Conservation (phyloP, 2,329 filamentous ascomycete species). For the Lachnum nothofagi region DNA sequence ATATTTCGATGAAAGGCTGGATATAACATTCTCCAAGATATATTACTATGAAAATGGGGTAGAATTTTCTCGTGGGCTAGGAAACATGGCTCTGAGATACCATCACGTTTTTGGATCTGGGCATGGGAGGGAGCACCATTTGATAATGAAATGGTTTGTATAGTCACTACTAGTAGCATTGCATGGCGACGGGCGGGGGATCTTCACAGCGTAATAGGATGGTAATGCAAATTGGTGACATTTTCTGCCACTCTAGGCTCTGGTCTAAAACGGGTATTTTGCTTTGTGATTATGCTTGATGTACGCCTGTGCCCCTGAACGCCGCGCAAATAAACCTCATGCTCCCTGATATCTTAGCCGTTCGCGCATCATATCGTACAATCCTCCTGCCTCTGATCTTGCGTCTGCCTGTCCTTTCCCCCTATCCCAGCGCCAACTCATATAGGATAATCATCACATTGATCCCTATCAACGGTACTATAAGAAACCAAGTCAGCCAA, state of each 20-base stretch:
- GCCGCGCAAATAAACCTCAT: slow-evolving; percentile 10
- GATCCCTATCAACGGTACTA: slow-evolving; percentile 79
- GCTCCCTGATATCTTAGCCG: not conserved
- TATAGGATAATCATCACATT: slow-evolving; percentile 81
- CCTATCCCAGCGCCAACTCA: slow-evolving; percentile 66
- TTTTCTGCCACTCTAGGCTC: not conserved
- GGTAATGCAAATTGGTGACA: not conserved
- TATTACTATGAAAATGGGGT: not conserved
- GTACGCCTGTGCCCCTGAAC: too few species aligned
- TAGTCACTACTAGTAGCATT: slow-evolving; percentile 2
- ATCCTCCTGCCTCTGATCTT: not conserved
- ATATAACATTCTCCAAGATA: not conserved
- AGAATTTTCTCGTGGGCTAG: not conserved
- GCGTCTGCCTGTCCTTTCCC: not conserved
- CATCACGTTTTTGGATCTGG: not conserved
- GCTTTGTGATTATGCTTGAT: not conserved
- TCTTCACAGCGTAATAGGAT: not conserved
- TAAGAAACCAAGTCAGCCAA: slow-evolving; percentile 3
- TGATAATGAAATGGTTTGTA: slow-evolving; percentile 3
- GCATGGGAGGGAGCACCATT: not conserved
- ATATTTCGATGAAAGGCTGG: slow-evolving; percentile 4
- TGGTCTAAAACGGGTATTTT: not conserved
- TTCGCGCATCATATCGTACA: slow-evolving; percentile 1
- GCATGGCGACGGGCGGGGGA: slow-evolving; percentile 1
- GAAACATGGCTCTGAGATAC: slow-evolving; percentile 3